Base-by-base conservation (phyloP, 768 basidiomycete species). In the Panaeolus cyanescens region DNA sequence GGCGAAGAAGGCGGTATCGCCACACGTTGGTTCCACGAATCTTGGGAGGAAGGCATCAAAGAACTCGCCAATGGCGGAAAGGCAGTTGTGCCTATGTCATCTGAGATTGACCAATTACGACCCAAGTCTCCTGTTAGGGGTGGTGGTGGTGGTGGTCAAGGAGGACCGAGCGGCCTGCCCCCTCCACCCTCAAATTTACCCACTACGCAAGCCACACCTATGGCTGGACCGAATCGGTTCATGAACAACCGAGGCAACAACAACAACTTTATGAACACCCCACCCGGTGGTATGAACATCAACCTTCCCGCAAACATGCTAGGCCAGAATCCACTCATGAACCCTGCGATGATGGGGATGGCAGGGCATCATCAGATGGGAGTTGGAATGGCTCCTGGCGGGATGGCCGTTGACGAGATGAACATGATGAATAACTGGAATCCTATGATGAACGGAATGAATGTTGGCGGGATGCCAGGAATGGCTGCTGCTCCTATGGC, bases 41-140 rank as follows among this genome's bases (percentile, higher is more conserved):
- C 70, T 0, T 93, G 89, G 89, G 90, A 91, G 40, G 79, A 80
- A 55, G 77, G 79, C n/a, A 73, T 86, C 63, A 84, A 80, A 65
- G 84, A 82, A 55, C 74, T 88, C 8, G 73, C 82, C n/a, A 80
- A 75, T 32, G 82, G 80, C 37, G 83, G 81, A 15, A 68, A 66
- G 50, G 63, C 65, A 15, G 70, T 72, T n/a, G 71, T 72, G 30
- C 68, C 71, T 5, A 71, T 69, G 68, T 66, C 69, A 12, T 12
- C 62, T 13, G 71, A 72, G 34, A 72, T 72, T 12, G 71, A 72
- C 32, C 62, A 65, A 15, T 55, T 72, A 22, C 57, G 71, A 22
- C 71, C 71, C 2, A 72, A 72, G 54, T 72, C 71, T 20, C 71
- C 71, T 55, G 64, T 69, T 5, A 56, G 65, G 12, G 54, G 55